A percentile compares a stretch with the other conserved stretches of the same genome.
Evolutionary conservation across 768 basidiomycete species (phyloP).

Genomic region (Agrocybe praecox): DNA sequence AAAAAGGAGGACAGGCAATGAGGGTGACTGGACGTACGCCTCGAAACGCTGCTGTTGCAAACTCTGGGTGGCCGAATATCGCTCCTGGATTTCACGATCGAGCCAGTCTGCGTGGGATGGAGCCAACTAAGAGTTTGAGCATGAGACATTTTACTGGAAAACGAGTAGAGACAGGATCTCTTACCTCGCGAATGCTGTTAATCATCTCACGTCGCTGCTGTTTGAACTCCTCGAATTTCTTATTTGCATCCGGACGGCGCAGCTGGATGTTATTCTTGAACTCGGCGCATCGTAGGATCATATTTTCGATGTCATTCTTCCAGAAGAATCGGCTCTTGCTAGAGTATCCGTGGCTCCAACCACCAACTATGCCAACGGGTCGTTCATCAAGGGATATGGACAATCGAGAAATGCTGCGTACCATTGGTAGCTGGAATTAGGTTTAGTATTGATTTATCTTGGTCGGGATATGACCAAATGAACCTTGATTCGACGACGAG

Average conservation of each 20-base stretch:
- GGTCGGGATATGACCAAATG: slow-evolving; percentile 23
- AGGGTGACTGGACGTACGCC: not conserved
- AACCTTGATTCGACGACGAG: slow-evolving; percentile 27
- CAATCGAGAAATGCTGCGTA: slow-evolving; percentile 10
- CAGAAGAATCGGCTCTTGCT: slow-evolving; percentile 34
- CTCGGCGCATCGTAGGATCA: slow-evolving; percentile 15
- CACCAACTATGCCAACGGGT: slow-evolving; percentile 24
- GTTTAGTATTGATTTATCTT: slow-evolving; percentile 26
- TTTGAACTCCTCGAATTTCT: slow-evolving; percentile 26
- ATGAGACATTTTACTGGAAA: not conserved
- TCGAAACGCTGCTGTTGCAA: not conserved
- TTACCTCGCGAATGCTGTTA: slow-evolving; percentile 12
- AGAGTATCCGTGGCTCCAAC: slow-evolving; percentile 26
- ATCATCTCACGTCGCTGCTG: slow-evolving; percentile 14
- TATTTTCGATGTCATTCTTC: slow-evolving; percentile 29
- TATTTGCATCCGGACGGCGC: slow-evolving; percentile 22
- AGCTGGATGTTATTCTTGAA: slow-evolving; percentile 20
- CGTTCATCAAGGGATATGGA: not conserved
- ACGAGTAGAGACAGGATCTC: not conserved
- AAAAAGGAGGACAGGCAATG: not conserved
- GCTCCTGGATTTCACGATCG: not conserved
- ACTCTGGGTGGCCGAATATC: not conserved
- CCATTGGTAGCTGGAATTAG: slow-evolving; percentile 33
- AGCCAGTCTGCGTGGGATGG: not conserved
- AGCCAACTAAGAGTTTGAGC: not conserved